Base-by-base conservation (phyloP, 192 early-diverging fungal genomes). In the Podila epigama region DNA sequence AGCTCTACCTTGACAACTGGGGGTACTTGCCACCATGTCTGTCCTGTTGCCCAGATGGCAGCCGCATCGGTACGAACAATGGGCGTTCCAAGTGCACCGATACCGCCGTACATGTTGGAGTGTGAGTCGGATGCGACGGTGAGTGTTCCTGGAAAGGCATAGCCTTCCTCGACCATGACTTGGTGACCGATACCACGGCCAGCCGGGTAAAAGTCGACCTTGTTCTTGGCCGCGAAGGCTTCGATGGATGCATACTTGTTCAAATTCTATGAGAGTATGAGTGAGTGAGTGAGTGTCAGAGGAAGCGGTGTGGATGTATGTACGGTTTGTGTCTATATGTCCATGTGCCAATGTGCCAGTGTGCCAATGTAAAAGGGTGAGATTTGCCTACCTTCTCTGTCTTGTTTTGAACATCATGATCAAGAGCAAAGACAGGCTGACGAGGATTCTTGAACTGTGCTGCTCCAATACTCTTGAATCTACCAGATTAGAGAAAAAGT, bases 71-170 rank as follows among this genome's bases (percentile, higher is more conserved):
- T 99, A 31, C 97, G 89, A 37, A 99, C 97, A 54, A 99, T 92
- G 20, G 97, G 97, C 28, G 97, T 98, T 39, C 97, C 97, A 55
- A 99, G 83, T 52, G 89, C 88, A 34, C 96, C 96, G 63, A 99
- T 91, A 67, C 96, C 97, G 40, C 97, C 97, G 81, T 99, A 99
- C 95, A 98, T 99, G 84, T 99, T 99, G 5, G 97, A 98, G 73
- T 99, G 97, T 8, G 97, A 99, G 80, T 99, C 97, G 2, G 95
- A 97, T 2, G 96, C 97, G 5, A 99, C 96, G 25, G 94, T 94
- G 83, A 99, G 88, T 11, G 96, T 92, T 56, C 89, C 82, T 2
- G 97, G 97, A 79, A 96, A 96, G 3, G 95, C 95, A 66, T 97
- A 97, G 28, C 96, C 97, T 79, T 98, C 95, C 80, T 99, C 97